Base-by-base conservation (phyloP, 768 basidiomycete species). In the Crassisporium funariophilum region DNA sequence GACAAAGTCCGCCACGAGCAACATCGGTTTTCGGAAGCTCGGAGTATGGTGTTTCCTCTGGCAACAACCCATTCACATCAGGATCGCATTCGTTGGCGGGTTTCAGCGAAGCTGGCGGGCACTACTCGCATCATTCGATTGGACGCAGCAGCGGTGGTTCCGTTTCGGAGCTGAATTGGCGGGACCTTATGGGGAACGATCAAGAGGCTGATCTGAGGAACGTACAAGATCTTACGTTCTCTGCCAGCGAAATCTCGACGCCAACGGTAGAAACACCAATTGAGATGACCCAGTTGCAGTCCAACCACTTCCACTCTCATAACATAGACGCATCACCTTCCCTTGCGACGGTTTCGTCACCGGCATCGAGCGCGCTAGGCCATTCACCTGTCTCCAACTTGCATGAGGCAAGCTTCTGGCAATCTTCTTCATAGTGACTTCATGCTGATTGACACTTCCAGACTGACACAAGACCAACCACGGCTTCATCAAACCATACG, bases 381-480 rank as follows among this genome's bases (percentile, higher is more conserved):
- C 44, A 47, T 31, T 59, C 58, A 2, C 53, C 55, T 5, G 48
- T 42, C 27, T 59, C 53, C 9, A 46, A 17, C 4, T 41, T 41
- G 21, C 43, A 44, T 23, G 57, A 58, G 35, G 57, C 56, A 29
- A 39, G 52, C 20, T 16, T 35, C 11, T 4, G 12, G 19, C 16
- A 11, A 41, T 5, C 16, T n/a, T 13, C 10, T 22, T 34, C 1
- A n/a, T 22, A 31, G 17, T 7, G 12, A 23, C 8, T 29, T 9
- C 17, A 25, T 20, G 11, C 19, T 22, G 4, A 29, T 34, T 25
- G n/a, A 17, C n/a, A 33, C 23, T 34, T 25, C 17, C 20, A 58
- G 60, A 34, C 52, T n/a, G 57, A 60, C 35, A 62, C 59, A 24
- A 46, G 57, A 34, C 60, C 60, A 10, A 64, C 58, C 2, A 58